Evolutionary conservation across 352 stramenopile genomes (phyloP).

Genomic region (Phytophthora sp.): DNA sequence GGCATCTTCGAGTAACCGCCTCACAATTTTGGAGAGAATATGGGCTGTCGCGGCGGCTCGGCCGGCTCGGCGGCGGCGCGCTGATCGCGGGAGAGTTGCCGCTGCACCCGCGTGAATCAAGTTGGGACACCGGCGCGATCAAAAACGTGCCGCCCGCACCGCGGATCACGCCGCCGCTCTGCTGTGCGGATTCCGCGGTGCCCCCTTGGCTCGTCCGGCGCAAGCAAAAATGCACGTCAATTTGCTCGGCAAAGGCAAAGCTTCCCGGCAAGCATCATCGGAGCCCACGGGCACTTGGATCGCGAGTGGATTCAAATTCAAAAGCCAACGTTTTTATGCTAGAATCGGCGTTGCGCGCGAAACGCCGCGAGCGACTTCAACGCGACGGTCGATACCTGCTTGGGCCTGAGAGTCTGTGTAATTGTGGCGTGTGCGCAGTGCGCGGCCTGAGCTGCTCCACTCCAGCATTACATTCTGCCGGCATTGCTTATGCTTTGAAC

Average conservation of each 20-base stretch:
- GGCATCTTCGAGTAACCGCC: background rate
- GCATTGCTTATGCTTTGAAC: no score
- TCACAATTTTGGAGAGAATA: constrained; percentile 1
- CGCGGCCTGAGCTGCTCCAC: no score
- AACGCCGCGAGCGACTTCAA: constrained; percentile 4
- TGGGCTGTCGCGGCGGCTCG: background rate
- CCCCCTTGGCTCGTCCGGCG: background rate
- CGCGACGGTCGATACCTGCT: no score
- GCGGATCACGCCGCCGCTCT: background rate
- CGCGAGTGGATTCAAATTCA: no score
- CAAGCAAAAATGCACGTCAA: background rate
- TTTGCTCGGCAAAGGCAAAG: background rate
- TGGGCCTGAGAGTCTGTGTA: no score
- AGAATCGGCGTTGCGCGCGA: no score
- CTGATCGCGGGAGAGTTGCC: constrained; percentile 21
- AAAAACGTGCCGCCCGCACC: constrained; percentile 15
- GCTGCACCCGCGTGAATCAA: constrained; percentile 30
- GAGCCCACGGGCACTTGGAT: no score
- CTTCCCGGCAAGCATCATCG: no score
- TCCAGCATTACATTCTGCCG: no score
- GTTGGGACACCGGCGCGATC: constrained; percentile 22
- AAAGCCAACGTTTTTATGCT: no score
- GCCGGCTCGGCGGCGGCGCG: background rate
- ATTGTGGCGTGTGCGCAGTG: no score
- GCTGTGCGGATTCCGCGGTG: background rate